phyloP scores from a whole-genome alignment of 2,329 filamentous ascomycete species.

The Botrytis byssoidea region DNA sequence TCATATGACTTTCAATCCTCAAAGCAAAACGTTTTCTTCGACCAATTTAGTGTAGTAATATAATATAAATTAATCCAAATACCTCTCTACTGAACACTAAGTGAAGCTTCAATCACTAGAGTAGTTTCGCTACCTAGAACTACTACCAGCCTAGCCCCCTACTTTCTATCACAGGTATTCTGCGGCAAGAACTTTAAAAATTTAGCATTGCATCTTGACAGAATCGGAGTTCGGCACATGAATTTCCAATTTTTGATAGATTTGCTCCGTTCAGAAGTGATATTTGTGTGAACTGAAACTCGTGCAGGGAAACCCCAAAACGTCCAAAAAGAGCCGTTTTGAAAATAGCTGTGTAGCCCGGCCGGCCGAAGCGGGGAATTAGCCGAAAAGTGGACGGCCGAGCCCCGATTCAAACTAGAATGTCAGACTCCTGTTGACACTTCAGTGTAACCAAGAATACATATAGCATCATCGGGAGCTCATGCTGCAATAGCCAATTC shows the following conservation, averaged over 20 bases:
- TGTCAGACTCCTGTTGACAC: background rate
- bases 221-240: constrained; percentile 24
- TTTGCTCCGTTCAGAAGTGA: background rate
- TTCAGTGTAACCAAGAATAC: background rate
- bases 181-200: constrained; percentile 47
- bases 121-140: background rate
- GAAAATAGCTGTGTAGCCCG: background rate
- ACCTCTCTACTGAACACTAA: background rate
- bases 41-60: background rate
- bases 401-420: background rate
- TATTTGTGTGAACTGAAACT: background rate
- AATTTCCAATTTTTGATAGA: background rate
- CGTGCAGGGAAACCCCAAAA: background rate
- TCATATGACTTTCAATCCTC: background rate
- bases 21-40: background rate
- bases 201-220: constrained; percentile 47
- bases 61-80: background rate
- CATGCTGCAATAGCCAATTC: background rate
- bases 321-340: background rate
- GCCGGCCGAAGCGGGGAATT: background rate
- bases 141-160: constrained; percentile 41
- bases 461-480: background rate
- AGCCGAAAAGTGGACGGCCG: background rate
- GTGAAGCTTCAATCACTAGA: background rate
- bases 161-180: constrained; percentile 43